Evolutionary conservation across 2,329 filamentous ascomycete genomes (phyloP), one percentile per base, ranked within the genome.

Genomic region (Xylaria sp.): DNA sequence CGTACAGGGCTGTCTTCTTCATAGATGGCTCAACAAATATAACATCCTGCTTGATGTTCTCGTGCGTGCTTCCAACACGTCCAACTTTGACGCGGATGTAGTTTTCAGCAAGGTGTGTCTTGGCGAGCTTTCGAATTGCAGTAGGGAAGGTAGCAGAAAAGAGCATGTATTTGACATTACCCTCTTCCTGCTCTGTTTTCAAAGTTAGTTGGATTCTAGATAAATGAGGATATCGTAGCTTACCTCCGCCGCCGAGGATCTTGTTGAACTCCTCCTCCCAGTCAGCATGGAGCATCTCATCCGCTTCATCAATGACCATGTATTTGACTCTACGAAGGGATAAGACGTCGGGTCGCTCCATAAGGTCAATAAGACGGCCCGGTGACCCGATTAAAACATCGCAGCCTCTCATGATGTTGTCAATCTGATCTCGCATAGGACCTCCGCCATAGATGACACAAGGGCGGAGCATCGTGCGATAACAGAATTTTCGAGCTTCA

Each of bases 121-220:
- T 87, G 10, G 93, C 94, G 13, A 98, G 79, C 23, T 89, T 83
- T 29, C 93, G 91, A 65, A 91, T 87, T 0, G 80, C 80, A 78
- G 90, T 93, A 40, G 93, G 92, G 76, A 99, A 98, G 0, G 95
- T 98, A 0, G 95, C 95, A 0, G 93, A 97, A 75, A 98, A 98
- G 80, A 99, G 90, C 77, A 96, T 83, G 75, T 87, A 89, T 58
- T 83, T 85, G 69, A 88, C 78, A 64, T 85, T 84, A 2, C 84
- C 92, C 58, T 90, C 87, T 63, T 97, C 87, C 68, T 96, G 79
- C 76, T 87, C 83, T 97, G 79, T 81, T 62, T 3, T 58, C 21
- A 19, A 21, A 41, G 61, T 76, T 66, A 78, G 71, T 62, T 29
- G 48, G 23, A 29, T 29, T 57, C 13, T 15, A 21, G 11, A 23